phyloP scores from a whole-genome alignment of 2,329 filamentous ascomycete genomes.

The Simplicillium sp. region DNA sequence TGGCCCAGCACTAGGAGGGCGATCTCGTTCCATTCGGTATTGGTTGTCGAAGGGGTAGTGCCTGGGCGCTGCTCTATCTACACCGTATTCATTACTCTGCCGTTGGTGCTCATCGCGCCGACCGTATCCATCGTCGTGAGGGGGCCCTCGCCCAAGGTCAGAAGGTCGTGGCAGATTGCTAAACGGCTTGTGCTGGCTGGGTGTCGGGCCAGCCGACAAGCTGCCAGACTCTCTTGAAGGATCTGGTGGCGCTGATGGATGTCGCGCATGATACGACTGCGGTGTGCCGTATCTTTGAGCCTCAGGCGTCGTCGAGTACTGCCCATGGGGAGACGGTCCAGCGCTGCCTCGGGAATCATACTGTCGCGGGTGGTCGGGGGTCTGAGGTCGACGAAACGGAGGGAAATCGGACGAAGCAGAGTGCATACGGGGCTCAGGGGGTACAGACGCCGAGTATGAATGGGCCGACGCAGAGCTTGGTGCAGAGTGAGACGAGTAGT shows the following conservation, averaged over 20 bases:
- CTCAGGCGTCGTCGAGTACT: slow-evolving; percentile 48
- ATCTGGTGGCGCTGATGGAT: slow-evolving; percentile 38
- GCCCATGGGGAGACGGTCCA: slow-evolving; percentile 38
- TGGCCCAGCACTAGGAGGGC: slow-evolving; percentile 32
- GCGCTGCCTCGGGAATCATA: slow-evolving; percentile 38
- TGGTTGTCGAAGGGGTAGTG: slow-evolving; percentile 41
- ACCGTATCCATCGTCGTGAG: slow-evolving; percentile 32
- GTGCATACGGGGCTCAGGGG: slow-evolving; percentile 47
- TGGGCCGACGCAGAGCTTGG: slow-evolving; percentile 31
- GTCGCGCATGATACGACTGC: slow-evolving; percentile 42
- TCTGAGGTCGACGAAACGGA: slow-evolving; percentile 58
- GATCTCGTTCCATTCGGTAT: slow-evolving; percentile 38
- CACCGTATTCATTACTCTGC: slow-evolving; percentile 39
- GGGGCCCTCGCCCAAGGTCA: slow-evolving; percentile 32
- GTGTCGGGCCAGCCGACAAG: slow-evolving; percentile 30
- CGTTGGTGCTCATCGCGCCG: slow-evolving; percentile 35
- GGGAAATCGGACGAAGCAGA: slow-evolving; percentile 48
- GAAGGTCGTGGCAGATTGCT: slow-evolving; percentile 33
- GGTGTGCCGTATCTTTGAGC: slow-evolving; percentile 50
- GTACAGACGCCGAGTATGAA: slow-evolving; percentile 36
- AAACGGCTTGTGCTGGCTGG: slow-evolving; percentile 43
- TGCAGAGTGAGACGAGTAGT: slow-evolving; percentile 32
- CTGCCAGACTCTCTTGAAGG: slow-evolving; percentile 28
- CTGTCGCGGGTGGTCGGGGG: slow-evolving; percentile 56
- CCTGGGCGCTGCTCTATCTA: slow-evolving; percentile 37